Conservation (phyloP, 805 yeast genomes). For the Yarrowia sp. region DNA sequence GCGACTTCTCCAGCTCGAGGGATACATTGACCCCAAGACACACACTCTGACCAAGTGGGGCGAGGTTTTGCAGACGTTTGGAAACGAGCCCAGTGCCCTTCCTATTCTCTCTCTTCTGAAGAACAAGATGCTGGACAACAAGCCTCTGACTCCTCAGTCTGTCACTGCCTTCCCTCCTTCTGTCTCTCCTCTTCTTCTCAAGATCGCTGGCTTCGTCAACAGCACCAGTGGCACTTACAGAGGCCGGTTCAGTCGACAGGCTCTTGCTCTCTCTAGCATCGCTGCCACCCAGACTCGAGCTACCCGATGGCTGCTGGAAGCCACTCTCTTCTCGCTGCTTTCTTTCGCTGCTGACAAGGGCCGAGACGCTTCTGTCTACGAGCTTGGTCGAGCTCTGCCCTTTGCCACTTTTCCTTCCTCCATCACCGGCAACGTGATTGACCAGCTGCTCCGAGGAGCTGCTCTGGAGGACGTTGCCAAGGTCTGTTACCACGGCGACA, state of each 20-base stretch:
- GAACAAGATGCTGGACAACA: conserved; percentile 44
- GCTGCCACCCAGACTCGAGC: conserved; percentile 60
- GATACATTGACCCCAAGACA: conserved; percentile 52
- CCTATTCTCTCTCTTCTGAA: conserved; percentile 43
- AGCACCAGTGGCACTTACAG: conserved; percentile 51
- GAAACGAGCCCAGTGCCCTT: conserved; percentile 40
- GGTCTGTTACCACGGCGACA: conserved; percentile 22
- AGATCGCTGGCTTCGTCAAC: conserved; percentile 53
- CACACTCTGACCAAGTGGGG: conserved; percentile 62
- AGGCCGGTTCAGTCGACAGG: conserved; percentile 73
- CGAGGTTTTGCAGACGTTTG: conserved; percentile 51
- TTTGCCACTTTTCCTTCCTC: conserved; percentile 73
- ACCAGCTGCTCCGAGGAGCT: conserved; percentile 35
- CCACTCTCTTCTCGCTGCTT: conserved; percentile 58
- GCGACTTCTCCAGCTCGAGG: conserved; percentile 62
- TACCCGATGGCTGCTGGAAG: conserved; percentile 63
- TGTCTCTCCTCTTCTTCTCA: conserved; percentile 57
- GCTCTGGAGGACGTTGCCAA: conserved; percentile 28
- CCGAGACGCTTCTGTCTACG: conserved; percentile 61
- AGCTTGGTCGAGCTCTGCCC: conserved; percentile 60
- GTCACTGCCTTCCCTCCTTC: conserved; percentile 54
- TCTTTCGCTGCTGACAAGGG: conserved; percentile 59
- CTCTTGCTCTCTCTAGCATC: conserved; percentile 71
- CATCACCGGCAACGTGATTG: conserved; percentile 52
- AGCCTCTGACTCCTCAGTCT: conserved; percentile 51